A percentile compares a stretch with the other conserved stretches of the same genome.
These are phyloP conservation scores for Stephania japonica DNA, from an alignment of 164 flowering plant genomes.

Conservation along the genomic window DNA sequence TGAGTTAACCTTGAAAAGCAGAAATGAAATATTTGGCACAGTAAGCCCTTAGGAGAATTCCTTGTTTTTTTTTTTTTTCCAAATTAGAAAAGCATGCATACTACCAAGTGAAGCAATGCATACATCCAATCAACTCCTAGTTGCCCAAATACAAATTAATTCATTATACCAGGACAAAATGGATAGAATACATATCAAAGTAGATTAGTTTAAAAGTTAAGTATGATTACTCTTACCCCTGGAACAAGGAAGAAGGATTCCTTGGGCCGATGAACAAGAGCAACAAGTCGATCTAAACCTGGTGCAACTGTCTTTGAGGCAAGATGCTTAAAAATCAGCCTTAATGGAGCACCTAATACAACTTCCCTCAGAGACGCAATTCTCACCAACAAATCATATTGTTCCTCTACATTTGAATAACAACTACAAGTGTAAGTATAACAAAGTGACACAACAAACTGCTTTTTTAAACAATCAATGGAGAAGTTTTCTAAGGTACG, in stretches of 20 bases:
- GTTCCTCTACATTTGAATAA: slow-evolving; percentile 36
- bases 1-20: neutral
- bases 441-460: neutral
- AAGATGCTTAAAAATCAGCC: slow-evolving; percentile 60
- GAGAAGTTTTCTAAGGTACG: neutral
- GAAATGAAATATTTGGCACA: no score
- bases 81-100: neutral
- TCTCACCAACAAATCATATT: slow-evolving; percentile 61
- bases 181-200: neutral
- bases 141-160: neutral
- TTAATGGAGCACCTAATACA: slow-evolving; percentile 88
- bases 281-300: slow-evolving; percentile 52
- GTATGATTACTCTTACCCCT: slow-evolving; percentile 42
- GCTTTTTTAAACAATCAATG: neutral
- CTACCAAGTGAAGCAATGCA: neutral
- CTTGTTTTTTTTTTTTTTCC: neutral
- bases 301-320: slow-evolving; percentile 60
- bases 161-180: neutral
- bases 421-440: neutral
- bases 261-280: slow-evolving; percentile 86
- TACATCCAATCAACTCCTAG: neutral
- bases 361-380: slow-evolving; percentile 94
- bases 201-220: neutral
- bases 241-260: slow-evolving; percentile 88
- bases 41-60: neutral